Conservation (phyloP, 2,329 filamentous ascomycete species). For the Lomentospora prolificans region DNA sequence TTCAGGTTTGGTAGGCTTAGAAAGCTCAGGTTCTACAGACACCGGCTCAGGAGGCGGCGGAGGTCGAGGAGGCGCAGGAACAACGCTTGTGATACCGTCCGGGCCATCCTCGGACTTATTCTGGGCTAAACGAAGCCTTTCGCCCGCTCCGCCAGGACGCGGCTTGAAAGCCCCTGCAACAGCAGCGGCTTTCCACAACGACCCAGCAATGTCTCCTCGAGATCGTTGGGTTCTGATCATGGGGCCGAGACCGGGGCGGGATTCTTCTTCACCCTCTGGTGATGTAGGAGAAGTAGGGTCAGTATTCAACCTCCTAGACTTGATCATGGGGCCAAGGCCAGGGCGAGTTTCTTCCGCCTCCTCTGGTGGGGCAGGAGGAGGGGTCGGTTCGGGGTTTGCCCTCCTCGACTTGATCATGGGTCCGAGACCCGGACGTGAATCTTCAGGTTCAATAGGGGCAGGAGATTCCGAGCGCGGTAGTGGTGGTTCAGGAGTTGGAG, state of each 20-base stretch:
- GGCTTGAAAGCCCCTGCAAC: constrained; percentile 64
- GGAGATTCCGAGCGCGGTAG: constrained; percentile 8
- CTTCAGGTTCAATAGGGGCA: constrained; percentile 21
- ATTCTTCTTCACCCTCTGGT: constrained; percentile 29
- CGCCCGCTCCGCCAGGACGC: constrained; percentile 74
- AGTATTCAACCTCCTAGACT: not conserved
- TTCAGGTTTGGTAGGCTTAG: constrained; percentile 18
- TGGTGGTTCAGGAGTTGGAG: not conserved
- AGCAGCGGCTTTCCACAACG: constrained; percentile 72
- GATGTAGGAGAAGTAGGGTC: constrained; percentile 7
- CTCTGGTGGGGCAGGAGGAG: constrained; percentile 1
- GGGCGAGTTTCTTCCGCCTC: constrained; percentile 4
- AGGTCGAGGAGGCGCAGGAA: constrained; percentile 59
- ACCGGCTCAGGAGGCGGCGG: constrained; percentile 16
- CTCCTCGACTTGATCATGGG: constrained; percentile 68
- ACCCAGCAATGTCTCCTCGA: constrained; percentile 61
- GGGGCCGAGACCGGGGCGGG: constrained; percentile 69
- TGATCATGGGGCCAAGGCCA: constrained; percentile 7
- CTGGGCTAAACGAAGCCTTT: constrained; percentile 58
- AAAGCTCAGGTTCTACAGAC: constrained; percentile 14
- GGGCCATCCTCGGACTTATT: constrained; percentile 55
- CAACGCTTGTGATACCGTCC: constrained; percentile 82
- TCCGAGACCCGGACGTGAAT: constrained; percentile 61
- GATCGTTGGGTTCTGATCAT: constrained; percentile 81
- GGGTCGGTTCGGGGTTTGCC: constrained; percentile 14